Conservation (phyloP, 805 yeast genomes). For the Yarrowia sp. region DNA sequence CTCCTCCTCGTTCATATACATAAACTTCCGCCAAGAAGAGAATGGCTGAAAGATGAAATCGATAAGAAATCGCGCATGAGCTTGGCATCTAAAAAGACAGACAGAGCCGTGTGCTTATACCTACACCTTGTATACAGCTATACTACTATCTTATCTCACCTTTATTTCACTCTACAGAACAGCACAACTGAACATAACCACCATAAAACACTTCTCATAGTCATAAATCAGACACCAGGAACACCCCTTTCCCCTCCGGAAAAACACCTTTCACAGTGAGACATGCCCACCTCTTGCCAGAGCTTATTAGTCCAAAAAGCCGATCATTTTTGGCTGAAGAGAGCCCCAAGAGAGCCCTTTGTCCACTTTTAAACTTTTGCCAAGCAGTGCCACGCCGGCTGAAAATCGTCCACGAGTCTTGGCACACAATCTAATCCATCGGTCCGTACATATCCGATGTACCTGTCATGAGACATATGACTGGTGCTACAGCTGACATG, state of each 20-base stretch:
- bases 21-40: neutral
- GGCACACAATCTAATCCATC: constrained; percentile 9
- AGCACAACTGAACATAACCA: no score
- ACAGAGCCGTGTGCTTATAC: neutral
- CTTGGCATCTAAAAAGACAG: neutral
- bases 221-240: no score
- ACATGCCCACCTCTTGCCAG: neutral
- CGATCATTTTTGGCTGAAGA: neutral
- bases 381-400: neutral
- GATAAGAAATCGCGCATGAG: constrained; percentile 14
- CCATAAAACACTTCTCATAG: no score
- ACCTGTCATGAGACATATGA: neutral
- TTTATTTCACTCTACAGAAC: no score
- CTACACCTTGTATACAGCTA: neutral
- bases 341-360: neutral
- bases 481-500: neutral
- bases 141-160: neutral
- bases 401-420: neutral
- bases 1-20: neutral
- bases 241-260: neutral
- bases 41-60: constrained; percentile 12
- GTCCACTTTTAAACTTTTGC: no score
- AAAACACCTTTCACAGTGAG: neutral
- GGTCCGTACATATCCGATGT: neutral
- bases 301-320: neutral